Base-by-base conservation (phyloP, 768 basidiomycete genomes). In the Dioszegia hungarica region DNA sequence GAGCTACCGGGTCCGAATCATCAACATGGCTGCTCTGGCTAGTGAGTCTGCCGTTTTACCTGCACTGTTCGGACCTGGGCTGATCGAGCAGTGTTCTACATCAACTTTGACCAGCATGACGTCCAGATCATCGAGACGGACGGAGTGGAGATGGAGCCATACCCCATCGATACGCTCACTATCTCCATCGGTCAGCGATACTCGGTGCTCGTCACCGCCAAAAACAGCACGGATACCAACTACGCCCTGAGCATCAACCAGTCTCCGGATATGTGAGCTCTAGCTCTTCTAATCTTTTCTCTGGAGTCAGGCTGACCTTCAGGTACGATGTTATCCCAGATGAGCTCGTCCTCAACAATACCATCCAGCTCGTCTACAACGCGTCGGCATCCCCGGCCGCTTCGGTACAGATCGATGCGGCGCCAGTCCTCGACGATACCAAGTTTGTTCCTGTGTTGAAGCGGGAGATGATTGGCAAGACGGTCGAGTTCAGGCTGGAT, bases 111-210 rank as follows among this genome's bases (percentile, higher is more conserved):
- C 44, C 75, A 77, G 0, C 79, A 80, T 58, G 68, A 77, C 29
- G 79, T 78, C 75, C 55, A 58, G 17, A 66, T 79, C 57, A 78
- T 80, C 59, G 78, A 80, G 60, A 63, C 69, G 34, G 74, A 75
- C 57, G 77, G 72, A 44, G 68, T 77, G 0, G 94, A 97, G 77
- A 81, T 85, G 1, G 81, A 88, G 69, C 85, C 86, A 60, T 86
- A 78, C 37, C 81, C 85, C 0, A 85, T 85, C 61, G 87, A 89
- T 70, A 74, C 87, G 34, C 67, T 97, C 47, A 81, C 83, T 39
- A 56, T 97, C 55, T 81, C 89, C 14, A 90, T 87, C 28, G 92
- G 92, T 0, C 94, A 98, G 75, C 85, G 94, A 19, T 95, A 94
- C 76, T 93, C 92, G 0, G 80, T 99, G 37, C 84, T 97, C 29